phyloP scores from a whole-genome alignment of 371 early-diverging fungal species.

The Mucor circinelloides region DNA sequence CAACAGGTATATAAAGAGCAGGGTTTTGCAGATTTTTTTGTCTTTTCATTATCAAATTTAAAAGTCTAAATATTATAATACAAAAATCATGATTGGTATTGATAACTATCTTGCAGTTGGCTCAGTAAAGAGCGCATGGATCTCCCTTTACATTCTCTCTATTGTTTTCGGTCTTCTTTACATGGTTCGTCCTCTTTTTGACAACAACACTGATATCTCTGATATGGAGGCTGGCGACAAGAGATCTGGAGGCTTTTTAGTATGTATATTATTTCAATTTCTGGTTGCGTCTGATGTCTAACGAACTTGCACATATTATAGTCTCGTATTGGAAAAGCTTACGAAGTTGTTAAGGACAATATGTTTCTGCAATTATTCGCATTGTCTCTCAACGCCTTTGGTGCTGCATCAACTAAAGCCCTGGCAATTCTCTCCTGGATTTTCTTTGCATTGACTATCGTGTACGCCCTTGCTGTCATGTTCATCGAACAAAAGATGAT shows the following conservation, averaged over 20 bases:
- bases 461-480: background rate
- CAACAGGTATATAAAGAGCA: background rate
- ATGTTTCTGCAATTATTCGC: background rate
- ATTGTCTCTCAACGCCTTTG: slow-evolving; percentile 3
- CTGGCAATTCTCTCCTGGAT: slow-evolving; percentile 11
- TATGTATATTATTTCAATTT: background rate
- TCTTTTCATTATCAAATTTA: background rate
- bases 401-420: slow-evolving; percentile 8
- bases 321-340: background rate
- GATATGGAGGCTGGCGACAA: slow-evolving; percentile 6
- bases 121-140: slow-evolving; percentile 9
- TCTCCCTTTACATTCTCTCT: slow-evolving; percentile 5
- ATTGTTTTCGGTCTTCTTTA: slow-evolving; percentile 8
- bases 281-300: background rate
- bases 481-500: slow-evolving; percentile 7
- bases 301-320: background rate
- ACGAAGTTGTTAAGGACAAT: slow-evolving; percentile 3
- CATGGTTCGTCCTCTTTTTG: background rate
- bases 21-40: background rate
- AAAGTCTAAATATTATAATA: background rate
- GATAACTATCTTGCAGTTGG: slow-evolving; percentile 8
- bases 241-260: slow-evolving; percentile 6
- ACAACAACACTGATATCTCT: background rate
- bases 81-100: slow-evolving; percentile 8
- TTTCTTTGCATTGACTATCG: slow-evolving; percentile 5